Percentiles rank a stretch among this genome's conserved stretches.
Conservation (phyloP, 2,329 filamentous ascomycete genomes). For the Lachnellula willkommii region DNA sequence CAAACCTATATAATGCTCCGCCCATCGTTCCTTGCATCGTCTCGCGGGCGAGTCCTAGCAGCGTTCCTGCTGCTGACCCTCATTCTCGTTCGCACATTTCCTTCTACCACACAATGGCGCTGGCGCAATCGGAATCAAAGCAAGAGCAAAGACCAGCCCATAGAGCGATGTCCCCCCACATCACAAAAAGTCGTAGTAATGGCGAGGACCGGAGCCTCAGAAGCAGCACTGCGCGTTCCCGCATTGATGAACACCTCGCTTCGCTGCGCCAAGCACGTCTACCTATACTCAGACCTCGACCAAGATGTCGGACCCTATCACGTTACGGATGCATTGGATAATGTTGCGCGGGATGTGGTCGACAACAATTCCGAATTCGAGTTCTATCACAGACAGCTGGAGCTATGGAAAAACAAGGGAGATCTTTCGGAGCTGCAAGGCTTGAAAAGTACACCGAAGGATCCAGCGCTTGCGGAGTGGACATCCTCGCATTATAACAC, state of each 20-base stretch:
- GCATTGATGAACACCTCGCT: conserved; percentile 48
- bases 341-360: conserved; percentile 35
- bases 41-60: too few relatives aligned
- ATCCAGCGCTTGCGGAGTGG: too few relatives aligned
- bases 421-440: conserved; percentile 35
- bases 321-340: conserved; percentile 42
- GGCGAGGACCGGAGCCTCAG: conserved; percentile 51
- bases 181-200: conserved; percentile 23
- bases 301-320: conserved; percentile 41
- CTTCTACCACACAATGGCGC: neutral
- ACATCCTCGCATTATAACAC: too few relatives aligned
- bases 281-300: conserved; percentile 53
- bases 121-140: neutral
- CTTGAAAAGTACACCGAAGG: neutral
- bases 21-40: too few relatives aligned
- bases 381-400: neutral
- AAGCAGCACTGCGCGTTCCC: conserved; percentile 46
- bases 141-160: neutral
- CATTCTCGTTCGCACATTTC: too few relatives aligned
- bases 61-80: too few relatives aligned
- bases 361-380: neutral
- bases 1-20: too few relatives aligned
- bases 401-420: conserved; percentile 37
- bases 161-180: neutral
- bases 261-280: conserved; percentile 42